Evolutionary conservation across 192 early-diverging fungal species (phyloP).

Genomic region (Coemansia sp.): DNA sequence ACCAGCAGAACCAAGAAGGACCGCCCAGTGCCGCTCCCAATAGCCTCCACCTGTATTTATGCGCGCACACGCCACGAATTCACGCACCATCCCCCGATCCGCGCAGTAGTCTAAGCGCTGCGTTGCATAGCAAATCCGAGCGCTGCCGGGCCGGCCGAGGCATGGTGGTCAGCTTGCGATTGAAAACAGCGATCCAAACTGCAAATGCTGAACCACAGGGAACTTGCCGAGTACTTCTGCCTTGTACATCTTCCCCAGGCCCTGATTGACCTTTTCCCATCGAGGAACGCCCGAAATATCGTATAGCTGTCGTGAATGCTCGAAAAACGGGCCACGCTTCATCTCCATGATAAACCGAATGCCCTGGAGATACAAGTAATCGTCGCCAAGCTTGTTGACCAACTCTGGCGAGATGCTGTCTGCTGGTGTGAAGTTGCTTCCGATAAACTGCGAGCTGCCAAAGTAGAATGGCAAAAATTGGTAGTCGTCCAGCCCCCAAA

Average conservation of each 20-base stretch:
- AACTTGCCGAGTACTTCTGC: slow-evolving; percentile 71
- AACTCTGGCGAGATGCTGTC: slow-evolving; percentile 47
- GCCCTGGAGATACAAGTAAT: slow-evolving; percentile 84
- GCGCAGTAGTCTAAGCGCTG: too few species aligned
- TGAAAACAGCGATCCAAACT: slow-evolving; percentile 57
- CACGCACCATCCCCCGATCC: too few species aligned
- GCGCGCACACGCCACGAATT: too few species aligned
- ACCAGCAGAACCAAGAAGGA: too few species aligned
- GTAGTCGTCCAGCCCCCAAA: slow-evolving; percentile 96
- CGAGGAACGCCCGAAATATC: slow-evolving; percentile 68
- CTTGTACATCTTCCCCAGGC: slow-evolving; percentile 72
- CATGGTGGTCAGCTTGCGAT: too few species aligned
- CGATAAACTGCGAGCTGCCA: slow-evolving; percentile 84
- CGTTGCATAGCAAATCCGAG: too few species aligned
- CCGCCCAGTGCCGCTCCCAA: too few species aligned
- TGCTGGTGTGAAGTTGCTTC: slow-evolving; percentile 67
- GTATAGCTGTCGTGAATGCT: slow-evolving; percentile 74
- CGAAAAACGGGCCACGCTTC: slow-evolving; percentile 69
- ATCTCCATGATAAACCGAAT: slow-evolving; percentile 74
- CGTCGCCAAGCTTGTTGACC: slow-evolving; percentile 56
- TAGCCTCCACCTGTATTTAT: too few species aligned
- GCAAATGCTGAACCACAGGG: slow-evolving; percentile 76
- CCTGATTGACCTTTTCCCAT: slow-evolving; percentile 73
- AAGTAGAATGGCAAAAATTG: slow-evolving; percentile 94
- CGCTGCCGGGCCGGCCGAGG: too few species aligned